These are phyloP conservation scores for Trametes cingulata DNA, from an alignment of 768 basidiomycete genomes.

Conservation along the genomic window DNA sequence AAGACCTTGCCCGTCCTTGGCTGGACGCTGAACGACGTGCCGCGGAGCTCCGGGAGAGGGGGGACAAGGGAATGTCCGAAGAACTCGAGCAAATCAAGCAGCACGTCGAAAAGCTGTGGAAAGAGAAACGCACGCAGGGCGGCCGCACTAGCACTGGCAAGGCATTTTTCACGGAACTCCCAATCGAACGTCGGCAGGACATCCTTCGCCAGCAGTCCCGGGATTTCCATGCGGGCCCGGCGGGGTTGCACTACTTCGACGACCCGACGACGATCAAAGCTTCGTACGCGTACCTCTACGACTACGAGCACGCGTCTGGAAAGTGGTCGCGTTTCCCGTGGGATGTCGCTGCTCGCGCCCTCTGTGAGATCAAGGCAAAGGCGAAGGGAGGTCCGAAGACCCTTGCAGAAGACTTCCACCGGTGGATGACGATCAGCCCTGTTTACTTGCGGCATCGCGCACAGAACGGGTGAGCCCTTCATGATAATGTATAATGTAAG, in stretches of 20 bases:
- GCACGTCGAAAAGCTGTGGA: constrained; percentile 39
- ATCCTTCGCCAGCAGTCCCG: constrained; percentile 44
- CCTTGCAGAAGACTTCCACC: constrained; percentile 46
- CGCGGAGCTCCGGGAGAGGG: constrained; percentile 10
- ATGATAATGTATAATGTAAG: background rate
- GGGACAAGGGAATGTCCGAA: constrained; percentile 17
- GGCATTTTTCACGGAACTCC: constrained; percentile 36
- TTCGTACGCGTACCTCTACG: constrained; percentile 51
- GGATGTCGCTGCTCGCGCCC: constrained; percentile 54
- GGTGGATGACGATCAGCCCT: constrained; percentile 25
- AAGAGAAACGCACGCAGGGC: no score
- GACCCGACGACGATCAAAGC: constrained; percentile 44
- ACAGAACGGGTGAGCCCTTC: background rate
- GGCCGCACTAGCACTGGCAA: background rate
- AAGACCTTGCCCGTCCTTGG: constrained; percentile 41
- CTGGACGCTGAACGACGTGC: constrained; percentile 31
- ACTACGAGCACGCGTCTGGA: constrained; percentile 23
- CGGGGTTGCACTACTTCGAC: constrained; percentile 30
- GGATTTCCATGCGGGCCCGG: constrained; percentile 40
- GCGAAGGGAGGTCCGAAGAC: constrained; percentile 40
- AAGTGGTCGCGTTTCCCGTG: constrained; percentile 49
- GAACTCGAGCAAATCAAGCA: constrained; percentile 41
- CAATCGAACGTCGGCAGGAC: constrained; percentile 52
- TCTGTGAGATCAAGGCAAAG: constrained; percentile 52
- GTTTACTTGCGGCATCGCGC: constrained; percentile 8